Percentiles rank a stretch among this genome's conserved stretches.
These are phyloP conservation scores for Ajuga chamaepitys DNA, from an alignment of 257 asterid species.

Conservation along the genomic window DNA sequence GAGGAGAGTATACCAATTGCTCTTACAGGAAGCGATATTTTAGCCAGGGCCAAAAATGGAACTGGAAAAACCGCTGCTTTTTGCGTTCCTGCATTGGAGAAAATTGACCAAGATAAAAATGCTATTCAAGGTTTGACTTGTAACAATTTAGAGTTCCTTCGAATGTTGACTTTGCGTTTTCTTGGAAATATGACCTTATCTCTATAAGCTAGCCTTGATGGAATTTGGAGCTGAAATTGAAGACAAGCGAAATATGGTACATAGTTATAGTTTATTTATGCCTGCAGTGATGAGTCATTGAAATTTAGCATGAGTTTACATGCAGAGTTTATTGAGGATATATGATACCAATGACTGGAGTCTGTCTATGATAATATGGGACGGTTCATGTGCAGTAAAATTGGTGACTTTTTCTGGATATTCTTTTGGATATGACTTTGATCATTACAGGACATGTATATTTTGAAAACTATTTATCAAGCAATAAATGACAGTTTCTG, in stretches of 20 bases:
- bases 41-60: constrained; percentile 86
- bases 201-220: background rate
- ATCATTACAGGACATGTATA: background rate
- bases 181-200: background rate
- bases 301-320: background rate
- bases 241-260: background rate
- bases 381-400: background rate
- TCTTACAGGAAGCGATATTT: constrained; percentile 70
- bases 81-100: constrained; percentile 73
- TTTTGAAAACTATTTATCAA: background rate
- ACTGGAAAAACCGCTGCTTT: constrained; percentile 88
- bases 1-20: constrained; percentile 86
- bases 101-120: constrained; percentile 62
- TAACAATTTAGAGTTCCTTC: constrained; percentile 7
- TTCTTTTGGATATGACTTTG: background rate
- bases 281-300: background rate
- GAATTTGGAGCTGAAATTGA: constrained; percentile 4
- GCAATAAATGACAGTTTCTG: background rate
- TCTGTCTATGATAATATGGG: background rate
- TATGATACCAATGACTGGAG: constrained; percentile 1
- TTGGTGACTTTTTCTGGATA: background rate
- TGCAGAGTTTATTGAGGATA: background rate
- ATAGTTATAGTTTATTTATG: background rate
- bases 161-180: constrained; percentile 1
- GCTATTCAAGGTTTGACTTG: constrained; percentile 55